These are phyloP conservation scores for Tolypocladium guangdongense DNA, from an alignment of 2,329 filamentous ascomycete genomes.

Conservation along the genomic window DNA sequence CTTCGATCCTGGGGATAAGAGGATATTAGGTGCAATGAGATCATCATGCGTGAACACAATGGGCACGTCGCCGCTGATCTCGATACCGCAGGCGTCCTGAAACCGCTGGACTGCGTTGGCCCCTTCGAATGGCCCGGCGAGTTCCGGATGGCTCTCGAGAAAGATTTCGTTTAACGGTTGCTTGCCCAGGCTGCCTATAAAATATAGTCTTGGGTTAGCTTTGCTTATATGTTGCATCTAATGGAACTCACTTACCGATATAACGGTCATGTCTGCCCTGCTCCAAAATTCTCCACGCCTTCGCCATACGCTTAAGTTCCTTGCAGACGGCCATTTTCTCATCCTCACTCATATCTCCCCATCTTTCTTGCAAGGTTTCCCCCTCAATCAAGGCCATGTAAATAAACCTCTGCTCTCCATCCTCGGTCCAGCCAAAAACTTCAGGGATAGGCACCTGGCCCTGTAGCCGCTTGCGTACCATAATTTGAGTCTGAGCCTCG, in stretches of 20 bases:
- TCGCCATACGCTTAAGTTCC: too few relatives aligned
- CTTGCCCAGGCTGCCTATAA: constrained; percentile 16
- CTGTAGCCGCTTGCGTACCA: constrained; percentile 14
- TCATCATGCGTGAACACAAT: constrained; percentile 16
- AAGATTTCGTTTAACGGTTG: constrained; percentile 21
- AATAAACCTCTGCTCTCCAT: constrained; percentile 12
- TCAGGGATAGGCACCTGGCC: constrained; percentile 13
- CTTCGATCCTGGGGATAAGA: constrained; percentile 8
- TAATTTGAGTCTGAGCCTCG: constrained; percentile 18
- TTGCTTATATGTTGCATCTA: too few relatives aligned
- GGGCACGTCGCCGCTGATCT: constrained; percentile 11
- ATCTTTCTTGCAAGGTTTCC: constrained; percentile 10
- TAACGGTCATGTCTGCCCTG: too few relatives aligned
- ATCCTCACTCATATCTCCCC: constrained; percentile 6
- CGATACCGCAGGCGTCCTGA: constrained; percentile 18
- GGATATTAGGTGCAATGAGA: constrained; percentile 13
- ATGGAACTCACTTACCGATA: too few relatives aligned
- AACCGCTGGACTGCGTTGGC: constrained; percentile 17
- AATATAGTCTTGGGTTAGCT: constrained; percentile 2
- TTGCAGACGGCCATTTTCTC: constrained; percentile 2
- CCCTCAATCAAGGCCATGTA: constrained; percentile 14
- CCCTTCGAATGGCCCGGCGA: constrained; percentile 18
- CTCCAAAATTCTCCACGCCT: too few relatives aligned
- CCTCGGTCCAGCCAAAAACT: constrained; percentile 23
- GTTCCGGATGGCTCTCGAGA: constrained; percentile 8